Evolutionary conservation across 2,329 filamentous ascomycete species (phyloP), one percentile per base, ranked within the genome.

Genomic region (Fusarium avenaceum): DNA sequence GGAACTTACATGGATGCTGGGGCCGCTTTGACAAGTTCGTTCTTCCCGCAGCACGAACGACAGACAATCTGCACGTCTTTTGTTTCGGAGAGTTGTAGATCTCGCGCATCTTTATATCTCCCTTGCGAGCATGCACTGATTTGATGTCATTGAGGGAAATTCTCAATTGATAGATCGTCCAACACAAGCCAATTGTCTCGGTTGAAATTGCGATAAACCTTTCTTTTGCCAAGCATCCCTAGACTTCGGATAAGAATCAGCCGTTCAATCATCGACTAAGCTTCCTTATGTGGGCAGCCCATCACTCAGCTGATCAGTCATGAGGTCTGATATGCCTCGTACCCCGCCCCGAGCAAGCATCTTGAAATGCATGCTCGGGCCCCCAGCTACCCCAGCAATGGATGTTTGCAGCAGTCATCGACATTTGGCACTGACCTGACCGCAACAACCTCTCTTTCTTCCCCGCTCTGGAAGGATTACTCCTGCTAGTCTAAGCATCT

Each of bases 271-370:
- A 30, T 39, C 22, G 20, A 42, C 33, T 46, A 46, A 46, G 20
- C 50, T 30, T 22, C 44, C 38, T 8, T 20, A 7, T 32, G 26
- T 45, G 24, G 42, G 30, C 39, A 39, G 39, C 26, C 19, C 32
- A 32, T 30, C 9, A 40, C 49, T 65, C 63, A 65, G 63, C 61
- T 65, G 63, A 65, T 65, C 55, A 24, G 40, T 55, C 53, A 64
- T 48, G 49, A 63, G 57, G 57, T 30, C 53, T 61, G 50, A 10
- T 19, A 51, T 30, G 10, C 28, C 28, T 30, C 28, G 28, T 65
- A 65, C 61, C 63, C 63, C 63, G 63, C 63, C 44, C 35, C 35
- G 35, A 55, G 20, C 22, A 45, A 50, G 61, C 60, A 54, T 54
- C 38, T 19, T 32, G 45, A 65, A 50, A 9, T 28, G 9, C 28